These are phyloP conservation scores for Russula virescens DNA, from an alignment of 768 basidiomycete genomes.

Conservation along the genomic window DNA sequence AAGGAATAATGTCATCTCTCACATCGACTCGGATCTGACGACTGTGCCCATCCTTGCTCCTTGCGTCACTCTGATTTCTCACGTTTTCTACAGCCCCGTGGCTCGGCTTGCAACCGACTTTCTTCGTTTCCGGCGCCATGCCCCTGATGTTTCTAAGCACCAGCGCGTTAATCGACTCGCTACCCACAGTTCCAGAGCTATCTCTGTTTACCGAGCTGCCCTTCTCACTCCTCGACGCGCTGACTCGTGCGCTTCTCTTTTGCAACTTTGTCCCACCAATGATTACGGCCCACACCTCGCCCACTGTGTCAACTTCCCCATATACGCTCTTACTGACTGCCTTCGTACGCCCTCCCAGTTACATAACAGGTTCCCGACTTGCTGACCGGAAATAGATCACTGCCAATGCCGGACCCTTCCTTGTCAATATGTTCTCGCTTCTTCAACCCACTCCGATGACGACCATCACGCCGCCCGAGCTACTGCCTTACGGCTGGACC, in stretches of 20 bases:
- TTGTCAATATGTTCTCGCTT: conserved; percentile 68
- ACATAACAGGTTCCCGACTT: not conserved
- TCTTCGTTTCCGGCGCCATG: conserved; percentile 10
- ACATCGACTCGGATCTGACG: not conserved
- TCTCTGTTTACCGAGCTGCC: conserved; percentile 21
- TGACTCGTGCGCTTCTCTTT: conserved; percentile 24
- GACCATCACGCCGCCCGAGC: conserved; percentile 73
- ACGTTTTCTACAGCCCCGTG: conserved; percentile 13
- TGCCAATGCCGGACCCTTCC: conserved; percentile 61
- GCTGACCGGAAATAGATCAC: conserved; percentile 18
- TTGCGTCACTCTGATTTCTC: not conserved
- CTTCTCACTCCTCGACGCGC: conserved; percentile 15
- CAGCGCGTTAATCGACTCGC: conserved; percentile 12
- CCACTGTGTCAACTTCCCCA: conserved; percentile 17
- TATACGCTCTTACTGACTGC: conserved; percentile 21
- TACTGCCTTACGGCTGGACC: conserved; percentile 80
- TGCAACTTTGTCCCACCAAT: conserved; percentile 22
- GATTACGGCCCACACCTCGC: conserved; percentile 20
- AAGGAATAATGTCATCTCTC: not conserved
- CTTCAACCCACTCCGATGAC: conserved; percentile 63
- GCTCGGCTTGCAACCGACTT: conserved; percentile 23
- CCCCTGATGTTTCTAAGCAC: conserved; percentile 14
- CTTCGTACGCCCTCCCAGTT: conserved; percentile 13
- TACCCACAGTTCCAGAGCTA: conserved; percentile 17
- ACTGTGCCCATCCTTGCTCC: not conserved